Conservation (phyloP, 179 eudicot species). For the Silene vulgaris region DNA sequence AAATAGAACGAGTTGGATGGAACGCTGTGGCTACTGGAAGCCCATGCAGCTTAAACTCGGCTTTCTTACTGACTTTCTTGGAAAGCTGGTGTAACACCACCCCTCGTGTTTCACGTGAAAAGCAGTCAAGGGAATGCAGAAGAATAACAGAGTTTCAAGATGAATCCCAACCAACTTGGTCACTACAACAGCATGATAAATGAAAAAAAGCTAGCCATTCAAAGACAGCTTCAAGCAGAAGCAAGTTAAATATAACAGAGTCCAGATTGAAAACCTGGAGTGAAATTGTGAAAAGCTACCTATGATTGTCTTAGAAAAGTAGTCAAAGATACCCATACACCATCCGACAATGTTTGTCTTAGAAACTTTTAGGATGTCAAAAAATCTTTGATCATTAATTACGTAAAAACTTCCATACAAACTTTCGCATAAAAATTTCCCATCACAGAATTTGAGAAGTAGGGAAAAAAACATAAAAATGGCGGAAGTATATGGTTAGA, state of each 20-base stretch:
- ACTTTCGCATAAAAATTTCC: not conserved
- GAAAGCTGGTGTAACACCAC: conserved; percentile 86
- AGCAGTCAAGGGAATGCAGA: conserved; percentile 54
- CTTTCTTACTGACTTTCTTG: conserved; percentile 58
- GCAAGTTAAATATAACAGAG: not conserved
- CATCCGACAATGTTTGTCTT: too few relatives aligned
- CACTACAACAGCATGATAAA: not conserved
- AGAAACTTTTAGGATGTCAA: too few relatives aligned
- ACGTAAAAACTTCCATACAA: not conserved
- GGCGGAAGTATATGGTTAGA: not conserved
- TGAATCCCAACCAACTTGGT: not conserved
- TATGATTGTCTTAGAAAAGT: too few relatives aligned
- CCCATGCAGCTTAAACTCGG: conserved; percentile 81
- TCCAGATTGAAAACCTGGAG: not conserved
- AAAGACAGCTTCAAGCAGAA: not conserved
- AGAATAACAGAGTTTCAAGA: not conserved
- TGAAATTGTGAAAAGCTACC: too few relatives aligned
- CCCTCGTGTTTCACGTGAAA: conserved; percentile 72
- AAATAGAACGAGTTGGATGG: conserved; percentile 81
- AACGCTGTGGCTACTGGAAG: conserved; percentile 79
- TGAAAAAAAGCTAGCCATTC: not conserved
- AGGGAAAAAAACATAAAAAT: not conserved
- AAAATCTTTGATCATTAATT: not conserved
- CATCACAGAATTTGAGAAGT: too few relatives aligned
- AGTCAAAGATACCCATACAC: too few relatives aligned